phyloP scores from a whole-genome alignment of 768 basidiomycete species.

The Pulveroboletus sp. region DNA sequence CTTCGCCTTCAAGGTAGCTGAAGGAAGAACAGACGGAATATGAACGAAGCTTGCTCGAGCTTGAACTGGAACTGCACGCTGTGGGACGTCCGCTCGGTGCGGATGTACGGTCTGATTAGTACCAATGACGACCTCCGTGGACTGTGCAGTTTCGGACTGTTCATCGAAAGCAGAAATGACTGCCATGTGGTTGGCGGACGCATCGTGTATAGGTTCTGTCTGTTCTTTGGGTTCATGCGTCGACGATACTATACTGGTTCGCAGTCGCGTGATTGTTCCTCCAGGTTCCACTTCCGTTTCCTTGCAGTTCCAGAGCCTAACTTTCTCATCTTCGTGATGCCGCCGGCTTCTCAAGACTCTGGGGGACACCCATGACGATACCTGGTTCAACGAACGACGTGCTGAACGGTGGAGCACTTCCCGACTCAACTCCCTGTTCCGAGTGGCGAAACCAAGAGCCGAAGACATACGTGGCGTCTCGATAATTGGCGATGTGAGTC shows the following conservation, averaged over 20 bases:
- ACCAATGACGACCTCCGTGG: conserved; percentile 6
- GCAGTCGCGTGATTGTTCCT: background rate
- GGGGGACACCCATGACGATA: conserved; percentile 39
- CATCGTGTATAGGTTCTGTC: conserved; percentile 4
- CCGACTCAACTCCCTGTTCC: conserved; percentile 6
- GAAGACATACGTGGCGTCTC: conserved; percentile 27
- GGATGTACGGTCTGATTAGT: conserved; percentile 1
- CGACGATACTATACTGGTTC: conserved; percentile 1
- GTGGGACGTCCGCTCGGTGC: background rate
- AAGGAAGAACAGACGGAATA: background rate
- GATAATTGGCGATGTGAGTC: conserved; percentile 16
- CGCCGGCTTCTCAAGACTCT: conserved; percentile 25
- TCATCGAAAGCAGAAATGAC: conserved; percentile 7
- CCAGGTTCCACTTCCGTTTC: conserved; percentile 16
- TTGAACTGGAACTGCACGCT: background rate
- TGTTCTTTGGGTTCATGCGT: conserved; percentile 7
- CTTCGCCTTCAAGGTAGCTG: background rate
- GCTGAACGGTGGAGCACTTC: conserved; percentile 14
- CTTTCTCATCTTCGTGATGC: conserved; percentile 24
- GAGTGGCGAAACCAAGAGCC: conserved; percentile 3
- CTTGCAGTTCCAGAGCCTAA: conserved; percentile 33
- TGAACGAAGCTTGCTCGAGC: background rate
- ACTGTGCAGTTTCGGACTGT: conserved; percentile 3
- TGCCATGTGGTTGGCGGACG: conserved; percentile 1
- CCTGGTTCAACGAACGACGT: conserved; percentile 22